Base-by-base conservation (phyloP, 2,329 filamentous ascomycete genomes). In the Botrytis cinerea region DNA sequence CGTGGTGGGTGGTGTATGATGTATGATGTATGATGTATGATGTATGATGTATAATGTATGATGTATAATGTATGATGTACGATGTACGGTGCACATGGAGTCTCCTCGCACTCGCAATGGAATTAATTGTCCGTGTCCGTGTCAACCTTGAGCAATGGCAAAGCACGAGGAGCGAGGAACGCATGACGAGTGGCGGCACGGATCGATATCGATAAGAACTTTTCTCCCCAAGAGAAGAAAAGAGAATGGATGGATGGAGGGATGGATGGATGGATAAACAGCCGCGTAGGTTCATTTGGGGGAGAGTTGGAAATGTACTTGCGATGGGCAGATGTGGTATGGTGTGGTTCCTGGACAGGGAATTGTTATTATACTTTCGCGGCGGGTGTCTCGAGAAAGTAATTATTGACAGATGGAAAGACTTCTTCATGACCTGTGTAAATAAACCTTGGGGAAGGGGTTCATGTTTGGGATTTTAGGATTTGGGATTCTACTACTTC, bases 171-270 rank as follows among this genome's bases (percentile, higher is more conserved):
- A 25, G 1, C 25, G 46, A 51, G 46, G 25, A 6, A 51, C 3
- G 22, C 12, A 14, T 51, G 46, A 51, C 22, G 22, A 25, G 32
- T 32, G 32, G 4, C 32, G 32, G 32, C 32, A 2, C 32, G 32
- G 32, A 32, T 32, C 32, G 32, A 32, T 63, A 45, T 63, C 61
- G 61, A 63, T 63, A 63, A 61, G 59, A 61, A n/a, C 18, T 46
- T 7, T 46, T 46, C 32, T 32, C 32, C 4, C 32, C 5, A 43
- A 51, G 46, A 51, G 10, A 48, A 22, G 48, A 51, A 38, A 51
- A 38, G 4, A 38, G 22, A 4, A 57, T 28, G 54, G 54, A 32
- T 32, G 25, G 10, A 10, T 32, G 32, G 32, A 32, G n/a, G n/a
- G n/a, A n/a, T 22, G 9, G 3, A n/a, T n/a, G 35, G 35, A 35